Evolutionary conservation across 257 asterid species (phyloP).

Genomic region (Solanum pinnatisectum): DNA sequence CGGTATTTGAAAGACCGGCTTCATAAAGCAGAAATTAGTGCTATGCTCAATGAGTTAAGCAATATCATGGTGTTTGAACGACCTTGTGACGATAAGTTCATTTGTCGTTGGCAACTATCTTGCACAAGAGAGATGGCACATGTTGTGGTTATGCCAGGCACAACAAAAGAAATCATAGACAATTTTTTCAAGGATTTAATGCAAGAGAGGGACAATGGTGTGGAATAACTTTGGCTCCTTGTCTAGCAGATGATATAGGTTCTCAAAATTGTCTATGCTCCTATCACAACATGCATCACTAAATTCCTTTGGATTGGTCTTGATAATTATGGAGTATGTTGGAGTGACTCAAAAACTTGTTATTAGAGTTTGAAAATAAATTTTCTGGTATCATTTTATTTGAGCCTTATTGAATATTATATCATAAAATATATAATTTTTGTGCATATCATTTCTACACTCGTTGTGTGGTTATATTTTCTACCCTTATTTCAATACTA

Average conservation of each 20-base stretch:
- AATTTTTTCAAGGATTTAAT: background rate
- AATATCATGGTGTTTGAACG: background rate
- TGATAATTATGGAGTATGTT: background rate
- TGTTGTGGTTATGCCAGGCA: background rate
- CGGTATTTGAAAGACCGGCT: slow-evolving; percentile 1
- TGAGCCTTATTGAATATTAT: no score
- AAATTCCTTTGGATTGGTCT: background rate
- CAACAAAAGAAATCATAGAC: background rate
- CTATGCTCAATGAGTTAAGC: background rate
- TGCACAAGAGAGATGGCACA: background rate
- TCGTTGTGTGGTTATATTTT: no score
- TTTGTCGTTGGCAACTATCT: background rate
- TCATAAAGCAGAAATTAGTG: background rate
- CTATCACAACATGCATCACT: no score
- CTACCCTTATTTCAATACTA: no score
- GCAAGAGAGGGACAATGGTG: background rate
- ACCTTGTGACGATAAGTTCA: background rate
- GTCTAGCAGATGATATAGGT: background rate
- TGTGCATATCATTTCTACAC: no score
- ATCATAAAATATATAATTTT: no score
- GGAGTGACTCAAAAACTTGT: background rate
- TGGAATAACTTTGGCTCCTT: background rate
- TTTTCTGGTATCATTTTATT: no score
- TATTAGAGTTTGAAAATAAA: no score
- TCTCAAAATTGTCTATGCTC: background rate